phyloP scores from a whole-genome alignment of 2,329 filamentous ascomycete species.

The Hypoxylon sp. region DNA sequence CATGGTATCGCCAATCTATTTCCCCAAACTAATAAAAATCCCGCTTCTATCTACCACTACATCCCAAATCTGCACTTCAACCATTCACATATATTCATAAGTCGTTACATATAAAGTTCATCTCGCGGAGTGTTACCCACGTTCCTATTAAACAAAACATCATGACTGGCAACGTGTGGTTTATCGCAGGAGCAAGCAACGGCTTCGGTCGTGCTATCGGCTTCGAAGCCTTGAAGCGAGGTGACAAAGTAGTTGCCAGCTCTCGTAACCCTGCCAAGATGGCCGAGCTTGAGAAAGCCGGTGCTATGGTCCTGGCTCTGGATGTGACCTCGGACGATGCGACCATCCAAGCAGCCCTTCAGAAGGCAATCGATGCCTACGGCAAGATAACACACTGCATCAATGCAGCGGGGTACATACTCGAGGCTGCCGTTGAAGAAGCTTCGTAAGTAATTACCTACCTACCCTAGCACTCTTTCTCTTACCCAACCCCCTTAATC shows the following conservation, averaged over 20 bases:
- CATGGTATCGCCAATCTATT: constrained; percentile 3
- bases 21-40: neutral
- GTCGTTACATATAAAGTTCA: neutral
- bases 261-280: constrained; percentile 61
- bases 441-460: constrained; percentile 43
- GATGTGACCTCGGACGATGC: constrained; percentile 62
- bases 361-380: constrained; percentile 53
- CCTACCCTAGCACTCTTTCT: neutral
- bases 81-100: constrained; percentile 4
- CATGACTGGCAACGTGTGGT: constrained; percentile 61
- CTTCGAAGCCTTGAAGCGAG: constrained; percentile 60
- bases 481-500: neutral
- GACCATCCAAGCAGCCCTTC: constrained; percentile 57
- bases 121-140: constrained; percentile 7
- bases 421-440: constrained; percentile 62
- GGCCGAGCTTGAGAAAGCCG: constrained; percentile 59
- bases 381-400: constrained; percentile 64
- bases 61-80: neutral
- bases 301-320: constrained; percentile 61
- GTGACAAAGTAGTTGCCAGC: constrained; percentile 67
- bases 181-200: constrained; percentile 67
- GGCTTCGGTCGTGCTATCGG: constrained; percentile 66
- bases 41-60: constrained; percentile 7
- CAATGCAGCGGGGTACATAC: constrained; percentile 64
- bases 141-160: constrained; percentile 16